phyloP scores from a whole-genome alignment of 2,329 filamentous ascomycete genomes.

The Chaetomium olivaceum region DNA sequence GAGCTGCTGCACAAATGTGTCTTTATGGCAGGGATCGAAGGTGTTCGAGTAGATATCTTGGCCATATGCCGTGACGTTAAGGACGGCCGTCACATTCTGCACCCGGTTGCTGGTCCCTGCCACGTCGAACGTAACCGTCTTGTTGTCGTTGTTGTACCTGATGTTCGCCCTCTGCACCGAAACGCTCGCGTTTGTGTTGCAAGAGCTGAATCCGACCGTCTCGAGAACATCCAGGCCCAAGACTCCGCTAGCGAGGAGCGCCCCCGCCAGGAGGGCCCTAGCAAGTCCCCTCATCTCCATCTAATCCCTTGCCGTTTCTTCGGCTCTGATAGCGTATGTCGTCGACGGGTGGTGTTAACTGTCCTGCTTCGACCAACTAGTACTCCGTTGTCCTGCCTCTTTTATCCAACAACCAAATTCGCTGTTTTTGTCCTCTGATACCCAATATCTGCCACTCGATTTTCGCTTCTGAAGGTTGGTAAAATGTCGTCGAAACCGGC shows the following conservation, averaged over 20 bases:
- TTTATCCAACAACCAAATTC: background rate
- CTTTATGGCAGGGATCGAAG: constrained; percentile 78
- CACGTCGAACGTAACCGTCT: constrained; percentile 77
- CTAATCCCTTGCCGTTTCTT: background rate
- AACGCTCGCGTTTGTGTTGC: constrained; percentile 66
- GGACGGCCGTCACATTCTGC: constrained; percentile 77
- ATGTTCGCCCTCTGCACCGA: constrained; percentile 74
- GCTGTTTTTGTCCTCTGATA: background rate
- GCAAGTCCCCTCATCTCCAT: constrained; percentile 13
- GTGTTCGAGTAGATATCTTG: constrained; percentile 72
- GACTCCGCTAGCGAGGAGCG: constrained; percentile 43
- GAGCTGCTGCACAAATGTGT: constrained; percentile 68
- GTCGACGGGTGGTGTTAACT: background rate
- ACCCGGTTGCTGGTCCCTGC: constrained; percentile 70
- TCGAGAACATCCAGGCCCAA: constrained; percentile 71
- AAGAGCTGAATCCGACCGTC: constrained; percentile 78
- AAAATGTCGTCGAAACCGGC: constrained; percentile 29
- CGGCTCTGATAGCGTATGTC: background rate
- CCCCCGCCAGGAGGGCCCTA: constrained; percentile 27
- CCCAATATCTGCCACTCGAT: background rate
- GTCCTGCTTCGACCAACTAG: background rate
- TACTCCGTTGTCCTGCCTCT: background rate
- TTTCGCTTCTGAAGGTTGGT: background rate
- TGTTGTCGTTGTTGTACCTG: constrained; percentile 72
- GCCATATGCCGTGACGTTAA: constrained; percentile 84